Evolutionary conservation across 2,329 filamentous ascomycete species (phyloP).

Genomic region (Rugonectria rugulosa): DNA sequence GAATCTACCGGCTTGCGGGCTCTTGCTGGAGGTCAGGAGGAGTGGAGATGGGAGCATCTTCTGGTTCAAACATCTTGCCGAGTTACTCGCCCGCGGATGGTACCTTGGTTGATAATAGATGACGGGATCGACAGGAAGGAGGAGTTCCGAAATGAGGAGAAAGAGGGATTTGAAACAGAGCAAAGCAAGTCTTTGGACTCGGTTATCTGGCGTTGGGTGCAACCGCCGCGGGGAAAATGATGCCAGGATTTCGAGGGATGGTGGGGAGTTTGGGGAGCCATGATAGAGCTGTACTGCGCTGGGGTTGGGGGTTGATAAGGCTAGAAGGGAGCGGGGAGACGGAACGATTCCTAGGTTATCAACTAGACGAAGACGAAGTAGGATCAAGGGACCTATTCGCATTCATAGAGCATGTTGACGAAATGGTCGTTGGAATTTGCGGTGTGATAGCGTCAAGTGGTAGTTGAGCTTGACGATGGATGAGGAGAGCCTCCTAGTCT

Average conservation of each 20-base stretch:
- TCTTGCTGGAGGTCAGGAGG: conserved; percentile 2
- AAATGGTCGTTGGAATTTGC: neutral
- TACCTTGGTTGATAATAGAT: neutral
- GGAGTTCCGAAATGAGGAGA: neutral
- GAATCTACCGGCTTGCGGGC: conserved; percentile 11
- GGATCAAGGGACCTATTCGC: neutral
- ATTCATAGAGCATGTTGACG: neutral
- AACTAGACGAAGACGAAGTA: neutral
- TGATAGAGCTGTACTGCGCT: too few relatives aligned
- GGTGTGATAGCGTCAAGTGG: neutral
- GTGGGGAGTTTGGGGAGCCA: conserved; percentile 8
- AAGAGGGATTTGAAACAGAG: conserved; percentile 1
- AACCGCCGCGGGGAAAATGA: conserved; percentile 1
- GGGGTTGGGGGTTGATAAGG: conserved; percentile 11
- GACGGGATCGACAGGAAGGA: conserved; percentile 6
- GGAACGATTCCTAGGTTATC: neutral
- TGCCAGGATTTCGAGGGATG: conserved; percentile 8
- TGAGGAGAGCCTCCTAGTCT: neutral
- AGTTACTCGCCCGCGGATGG: conserved; percentile 3
- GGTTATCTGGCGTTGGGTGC: conserved; percentile 4
- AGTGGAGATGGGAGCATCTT: conserved; percentile 7
- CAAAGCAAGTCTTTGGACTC: neutral
- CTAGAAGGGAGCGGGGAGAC: neutral
- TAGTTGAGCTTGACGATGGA: too few relatives aligned
- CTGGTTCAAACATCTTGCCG: neutral